phyloP scores from a whole-genome alignment of 257 asterid genomes.

The Penstemon davidsonii region DNA sequence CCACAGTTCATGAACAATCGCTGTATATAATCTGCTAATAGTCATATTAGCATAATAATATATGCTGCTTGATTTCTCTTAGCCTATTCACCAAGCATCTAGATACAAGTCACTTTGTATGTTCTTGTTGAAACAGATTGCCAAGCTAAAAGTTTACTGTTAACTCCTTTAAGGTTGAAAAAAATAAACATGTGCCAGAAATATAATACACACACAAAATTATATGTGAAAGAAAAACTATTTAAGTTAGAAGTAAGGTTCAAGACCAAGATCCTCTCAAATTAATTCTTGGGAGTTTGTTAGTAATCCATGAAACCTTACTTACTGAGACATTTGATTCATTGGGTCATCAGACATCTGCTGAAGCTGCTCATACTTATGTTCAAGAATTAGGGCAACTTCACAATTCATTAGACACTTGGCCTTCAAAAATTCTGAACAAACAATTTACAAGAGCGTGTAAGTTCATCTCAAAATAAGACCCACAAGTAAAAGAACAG shows the following conservation, averaged over 20 bases:
- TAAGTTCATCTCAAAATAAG: slow-evolving; percentile 19
- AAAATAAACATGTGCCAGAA: no score
- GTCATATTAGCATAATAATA: neutral
- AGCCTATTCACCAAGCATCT: neutral
- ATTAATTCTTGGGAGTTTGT: no score
- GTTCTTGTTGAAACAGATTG: neutral
- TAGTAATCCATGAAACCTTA: neutral
- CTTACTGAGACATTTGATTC: slow-evolving; percentile 94
- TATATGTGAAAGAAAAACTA: neutral
- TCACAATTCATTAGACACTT: slow-evolving; percentile 96
- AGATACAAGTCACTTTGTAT: neutral
- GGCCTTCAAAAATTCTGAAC: slow-evolving; percentile 80
- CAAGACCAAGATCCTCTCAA: no score
- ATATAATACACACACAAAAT: neutral
- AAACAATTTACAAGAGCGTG: slow-evolving; percentile 13
- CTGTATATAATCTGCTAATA: slow-evolving; percentile 3
- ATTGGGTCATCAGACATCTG: slow-evolving; percentile 87
- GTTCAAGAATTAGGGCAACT: slow-evolving; percentile 91
- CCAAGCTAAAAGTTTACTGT: no score
- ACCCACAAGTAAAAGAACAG: neutral
- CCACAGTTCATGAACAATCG: slow-evolving; percentile 3
- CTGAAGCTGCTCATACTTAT: slow-evolving; percentile 90
- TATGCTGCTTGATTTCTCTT: neutral
- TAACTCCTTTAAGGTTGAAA: no score
- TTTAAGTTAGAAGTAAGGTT: no score